Evolutionary conservation across 2,329 filamentous ascomycete genomes (phyloP), one percentile per base, ranked within the genome.

Genomic region (Metarhizium album): DNA sequence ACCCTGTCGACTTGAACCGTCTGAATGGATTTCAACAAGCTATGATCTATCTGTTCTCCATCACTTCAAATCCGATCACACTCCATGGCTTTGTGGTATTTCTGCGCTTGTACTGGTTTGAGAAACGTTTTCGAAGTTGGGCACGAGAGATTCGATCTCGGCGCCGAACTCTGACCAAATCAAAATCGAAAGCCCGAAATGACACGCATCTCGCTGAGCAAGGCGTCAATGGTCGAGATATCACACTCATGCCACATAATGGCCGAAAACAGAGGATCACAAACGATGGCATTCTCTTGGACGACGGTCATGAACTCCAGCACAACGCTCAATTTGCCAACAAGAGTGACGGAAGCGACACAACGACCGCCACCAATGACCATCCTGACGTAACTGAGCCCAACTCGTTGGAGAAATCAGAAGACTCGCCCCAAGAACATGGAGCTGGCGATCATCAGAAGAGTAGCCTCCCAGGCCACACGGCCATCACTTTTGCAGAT

Each of bases 81-180:
- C 84, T 95, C 59, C 83, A 95, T 62, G 81, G 86, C 2, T 86
- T 81, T 43, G 89, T 98, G 43, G 93, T 98, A 7, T 91, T 95
- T 59, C 76, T 97, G 14, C 86, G 93, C 24, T 74, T 98, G 2
- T 96, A 95, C 69, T 98, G 91, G 91, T 98, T 98, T 64, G 90
- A 98, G 68, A 95, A 94, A 67, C 82, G 90, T 7, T 97, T 98
- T 64, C 86, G 95, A 63, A 78, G 87, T 59, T 79, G 95, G 56
- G 90, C 86, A 14, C 76, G 76, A 33, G 87, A 95, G 59, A 83
- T 87, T 1, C 80, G 82, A 50, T 74, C 71, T 42, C 73, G 83
- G 49, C 80, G 90, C 49, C 75, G 77, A 49, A 85, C 78, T 35
- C 67, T 84, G n/a, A 71, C 75, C 68, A 72, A 82, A 72, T 70